phyloP scores from a whole-genome alignment of 768 basidiomycete genomes.

The Melanogaster broomeanus region DNA sequence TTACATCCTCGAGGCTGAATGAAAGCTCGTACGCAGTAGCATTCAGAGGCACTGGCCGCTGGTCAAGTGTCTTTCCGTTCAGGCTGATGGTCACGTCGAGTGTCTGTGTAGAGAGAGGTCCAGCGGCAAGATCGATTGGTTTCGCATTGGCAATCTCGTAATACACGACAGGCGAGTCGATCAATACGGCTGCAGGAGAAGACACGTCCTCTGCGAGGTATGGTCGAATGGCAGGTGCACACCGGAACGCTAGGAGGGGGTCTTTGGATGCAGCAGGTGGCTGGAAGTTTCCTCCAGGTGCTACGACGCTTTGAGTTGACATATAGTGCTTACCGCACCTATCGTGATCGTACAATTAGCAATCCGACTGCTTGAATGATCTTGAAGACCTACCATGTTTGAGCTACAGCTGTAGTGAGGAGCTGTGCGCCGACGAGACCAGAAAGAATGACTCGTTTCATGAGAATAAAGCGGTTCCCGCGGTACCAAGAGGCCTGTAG shows the following conservation, averaged over 20 bases:
- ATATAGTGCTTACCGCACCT: constrained; percentile 65
- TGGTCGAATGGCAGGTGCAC: constrained; percentile 58
- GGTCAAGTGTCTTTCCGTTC: constrained; percentile 44
- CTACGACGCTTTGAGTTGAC: constrained; percentile 39
- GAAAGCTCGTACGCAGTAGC: constrained; percentile 49
- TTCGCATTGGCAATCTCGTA: constrained; percentile 47
- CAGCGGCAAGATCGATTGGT: constrained; percentile 37
- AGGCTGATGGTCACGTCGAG: constrained; percentile 48
- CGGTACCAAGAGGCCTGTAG: background rate
- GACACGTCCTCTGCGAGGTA: constrained; percentile 56
- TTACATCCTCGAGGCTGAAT: constrained; percentile 49
- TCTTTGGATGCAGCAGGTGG: constrained; percentile 35
- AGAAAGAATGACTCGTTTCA: constrained; percentile 13
- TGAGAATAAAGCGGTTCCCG: background rate
- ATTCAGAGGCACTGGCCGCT: constrained; percentile 54
- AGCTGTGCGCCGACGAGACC: constrained; percentile 10
- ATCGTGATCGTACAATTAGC: background rate
- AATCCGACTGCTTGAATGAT: background rate
- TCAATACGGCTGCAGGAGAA: constrained; percentile 46
- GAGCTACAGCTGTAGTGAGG: constrained; percentile 18
- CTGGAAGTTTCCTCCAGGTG: constrained; percentile 54
- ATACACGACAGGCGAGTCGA: constrained; percentile 54
- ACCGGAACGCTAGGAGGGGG: constrained; percentile 58
- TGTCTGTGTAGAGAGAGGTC: constrained; percentile 8
- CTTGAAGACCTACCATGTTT: constrained; percentile 28